phyloP scores from a whole-genome alignment of 2,329 filamentous ascomycete genomes.

The Zymoseptoria pseudotritici region DNA sequence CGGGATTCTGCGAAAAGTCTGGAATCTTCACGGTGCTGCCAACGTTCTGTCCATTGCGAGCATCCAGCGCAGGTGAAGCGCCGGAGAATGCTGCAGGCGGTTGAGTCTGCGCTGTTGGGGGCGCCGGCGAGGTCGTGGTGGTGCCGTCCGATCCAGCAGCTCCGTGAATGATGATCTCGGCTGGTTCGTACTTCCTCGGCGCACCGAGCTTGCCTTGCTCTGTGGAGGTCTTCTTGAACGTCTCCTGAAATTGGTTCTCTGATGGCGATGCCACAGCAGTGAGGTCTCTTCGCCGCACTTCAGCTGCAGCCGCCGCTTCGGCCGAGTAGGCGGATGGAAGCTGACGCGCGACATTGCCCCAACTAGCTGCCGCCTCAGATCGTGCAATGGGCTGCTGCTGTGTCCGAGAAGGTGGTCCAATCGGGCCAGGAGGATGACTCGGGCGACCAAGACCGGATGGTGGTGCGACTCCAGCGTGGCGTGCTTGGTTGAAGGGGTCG shows the following conservation, averaged over 20 bases:
- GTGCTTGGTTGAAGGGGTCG: conserved; percentile 21
- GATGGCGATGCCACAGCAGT: conserved; percentile 2
- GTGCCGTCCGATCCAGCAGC: conserved; percentile 20
- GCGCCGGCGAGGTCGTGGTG: conserved; percentile 21
- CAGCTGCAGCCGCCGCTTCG: conserved; percentile 16
- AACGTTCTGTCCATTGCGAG: conserved; percentile 8
- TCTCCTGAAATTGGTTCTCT: conserved; percentile 26
- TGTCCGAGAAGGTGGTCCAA: conserved; percentile 29
- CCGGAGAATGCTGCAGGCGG: conserved; percentile 23
- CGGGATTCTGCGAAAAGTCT: conserved; percentile 24
- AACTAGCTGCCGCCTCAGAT: conserved; percentile 18
- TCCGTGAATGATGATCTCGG: conserved; percentile 27
- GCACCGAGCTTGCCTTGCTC: conserved; percentile 22
- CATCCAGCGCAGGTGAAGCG: conserved; percentile 19
- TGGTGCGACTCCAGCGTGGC: conserved; percentile 25
- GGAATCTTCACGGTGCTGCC: conserved; percentile 30
- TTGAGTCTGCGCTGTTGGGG: conserved; percentile 29
- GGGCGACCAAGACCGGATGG: conserved; percentile 24
- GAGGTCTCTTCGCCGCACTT: conserved; percentile 7
- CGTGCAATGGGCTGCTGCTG: conserved; percentile 10
- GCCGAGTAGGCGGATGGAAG: conserved; percentile 21
- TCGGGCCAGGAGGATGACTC: conserved; percentile 27
- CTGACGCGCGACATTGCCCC: conserved; percentile 21
- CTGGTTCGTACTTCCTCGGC: conserved; percentile 21
- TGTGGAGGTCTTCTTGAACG: conserved; percentile 30